Evolutionary conservation across 2,329 filamentous ascomycete genomes (phyloP), one percentile per base, ranked within the genome.

Genomic region (Macrophomina phaseolina): DNA sequence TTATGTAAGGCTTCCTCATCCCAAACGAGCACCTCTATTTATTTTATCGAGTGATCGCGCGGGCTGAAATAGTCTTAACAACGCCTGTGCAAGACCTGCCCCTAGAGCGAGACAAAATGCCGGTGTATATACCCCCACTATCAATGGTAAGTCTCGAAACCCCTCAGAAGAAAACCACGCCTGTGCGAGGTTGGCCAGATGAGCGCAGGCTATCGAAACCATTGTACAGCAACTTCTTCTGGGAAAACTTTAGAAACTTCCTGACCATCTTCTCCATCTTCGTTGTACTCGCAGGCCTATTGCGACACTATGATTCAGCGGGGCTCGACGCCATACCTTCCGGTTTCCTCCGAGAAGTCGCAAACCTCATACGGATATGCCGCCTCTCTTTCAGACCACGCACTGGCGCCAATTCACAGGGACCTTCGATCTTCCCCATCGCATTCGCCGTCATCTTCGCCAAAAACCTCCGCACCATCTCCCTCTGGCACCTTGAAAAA

Each of bases 381-480:
- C 4, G 5, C 28, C 49, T 3, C 28, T 2, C 3, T 52, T 4
- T 4, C 4, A 34, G 32, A 23, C 23, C 28, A 3, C 5, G 1
- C 5, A 34, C 16, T 52, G 28, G 32, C 7, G 6, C 8, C 14
- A 7, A 8, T 8, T 1, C 2, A 14, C 12, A 52, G 23, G 23
- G 69, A 1, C 69, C 69, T 0, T 68, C 68, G 7, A 30, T 70
- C 1, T 70, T 69, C 42, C 68, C 69, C 18, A 70, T 70, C 42
- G 55, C 68, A 11, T 68, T 70, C 49, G 68, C 68, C 9, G 66
- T 68, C 11, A 67, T 69, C 23, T 62, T 70, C 16, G 68, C 68
- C 4, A 67, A 68, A 18, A 62, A 67, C n/a, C 64, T 69, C 56
- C 68, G 67, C 38, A 58, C 68, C 4, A 55, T 69, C 16, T 66